Evolutionary conservation across 768 basidiomycete genomes (phyloP).

Genomic region (Boletus pseudopeckii): DNA sequence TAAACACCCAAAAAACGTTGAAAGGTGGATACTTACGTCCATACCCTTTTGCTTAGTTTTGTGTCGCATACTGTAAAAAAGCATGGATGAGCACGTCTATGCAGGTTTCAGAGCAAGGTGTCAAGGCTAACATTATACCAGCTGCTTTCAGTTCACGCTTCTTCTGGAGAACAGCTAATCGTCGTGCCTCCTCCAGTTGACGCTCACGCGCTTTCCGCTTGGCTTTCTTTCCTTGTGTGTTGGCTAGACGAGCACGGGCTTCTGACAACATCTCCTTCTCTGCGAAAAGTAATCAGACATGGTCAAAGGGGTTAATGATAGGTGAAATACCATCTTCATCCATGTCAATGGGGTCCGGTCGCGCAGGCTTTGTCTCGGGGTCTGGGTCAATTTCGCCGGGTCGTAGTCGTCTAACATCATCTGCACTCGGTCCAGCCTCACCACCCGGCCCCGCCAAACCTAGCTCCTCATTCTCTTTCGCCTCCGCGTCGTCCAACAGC

Average conservation of each 20-base stretch:
- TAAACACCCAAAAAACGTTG: not conserved
- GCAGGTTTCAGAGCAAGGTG: not conserved
- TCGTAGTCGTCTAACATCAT: constrained; percentile 82
- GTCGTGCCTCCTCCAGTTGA: constrained; percentile 92
- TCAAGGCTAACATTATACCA: constrained; percentile 79
- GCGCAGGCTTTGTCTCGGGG: constrained; percentile 96
- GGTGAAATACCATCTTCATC: constrained; percentile 84
- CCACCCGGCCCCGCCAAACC: constrained; percentile 80
- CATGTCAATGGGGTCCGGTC: constrained; percentile 99
- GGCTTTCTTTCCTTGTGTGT: constrained; percentile 99
- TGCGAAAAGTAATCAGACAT: constrained; percentile 29
- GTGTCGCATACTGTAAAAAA: constrained; percentile 69
- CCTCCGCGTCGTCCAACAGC: constrained; percentile 94
- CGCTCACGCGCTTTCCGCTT: constrained; percentile 98
- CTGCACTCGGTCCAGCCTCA: constrained; percentile 85
- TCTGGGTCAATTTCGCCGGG: constrained; percentile 99
- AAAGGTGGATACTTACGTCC: constrained; percentile 61
- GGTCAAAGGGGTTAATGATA: not conserved
- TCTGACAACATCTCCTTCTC: constrained; percentile 99
- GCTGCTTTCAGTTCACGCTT: constrained; percentile 97
- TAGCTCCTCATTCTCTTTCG: constrained; percentile 92
- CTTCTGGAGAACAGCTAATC: constrained; percentile 94
- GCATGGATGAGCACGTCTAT: constrained; percentile 1
- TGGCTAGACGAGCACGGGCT: constrained; percentile 94
- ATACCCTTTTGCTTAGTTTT: constrained; percentile 97